Evolutionary conservation across 768 basidiomycete species (phyloP).

Genomic region (Serpula lacrymans): DNA sequence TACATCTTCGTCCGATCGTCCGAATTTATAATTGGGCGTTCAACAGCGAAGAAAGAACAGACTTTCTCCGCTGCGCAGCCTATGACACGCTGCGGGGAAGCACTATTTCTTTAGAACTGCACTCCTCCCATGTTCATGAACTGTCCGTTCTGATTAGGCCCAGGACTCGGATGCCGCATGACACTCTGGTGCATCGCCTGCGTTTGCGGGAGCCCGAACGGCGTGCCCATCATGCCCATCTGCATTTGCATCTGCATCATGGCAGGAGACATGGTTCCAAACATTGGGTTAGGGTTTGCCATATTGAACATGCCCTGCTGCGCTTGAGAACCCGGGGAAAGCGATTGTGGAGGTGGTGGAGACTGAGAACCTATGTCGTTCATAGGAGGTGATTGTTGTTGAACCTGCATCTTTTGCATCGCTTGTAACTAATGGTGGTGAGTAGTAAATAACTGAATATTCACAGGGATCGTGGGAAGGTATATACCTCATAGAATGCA

Average conservation of each 20-base stretch:
- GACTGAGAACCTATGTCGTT: conserved; percentile 19
- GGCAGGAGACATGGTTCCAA: conserved; percentile 25
- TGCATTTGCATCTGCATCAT: conserved; percentile 47
- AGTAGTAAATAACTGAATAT: conserved; percentile 3
- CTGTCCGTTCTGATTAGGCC: not conserved
- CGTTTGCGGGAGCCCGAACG: conserved; percentile 52
- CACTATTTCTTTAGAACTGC: conserved; percentile 1
- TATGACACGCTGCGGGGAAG: too few species aligned
- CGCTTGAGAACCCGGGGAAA: conserved; percentile 35
- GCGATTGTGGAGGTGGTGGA: conserved; percentile 37
- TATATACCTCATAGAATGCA: conserved; percentile 80
- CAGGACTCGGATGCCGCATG: not conserved
- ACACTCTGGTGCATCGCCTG: conserved; percentile 57
- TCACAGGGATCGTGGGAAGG: conserved; percentile 1
- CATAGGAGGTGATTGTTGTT: too few species aligned
- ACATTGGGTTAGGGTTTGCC: conserved; percentile 44
- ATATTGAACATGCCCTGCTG: conserved; percentile 46
- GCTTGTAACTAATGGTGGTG: conserved; percentile 81
- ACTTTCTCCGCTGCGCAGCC: too few species aligned
- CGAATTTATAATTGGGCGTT: too few species aligned
- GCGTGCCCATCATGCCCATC: conserved; percentile 44
- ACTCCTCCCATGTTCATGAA: not conserved
- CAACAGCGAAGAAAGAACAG: too few species aligned
- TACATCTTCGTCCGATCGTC: too few species aligned
- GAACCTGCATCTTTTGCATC: conserved; percentile 63